These are phyloP conservation scores for Botrytis medusae DNA, from an alignment of 2,329 filamentous ascomycete genomes.

Conservation along the genomic window DNA sequence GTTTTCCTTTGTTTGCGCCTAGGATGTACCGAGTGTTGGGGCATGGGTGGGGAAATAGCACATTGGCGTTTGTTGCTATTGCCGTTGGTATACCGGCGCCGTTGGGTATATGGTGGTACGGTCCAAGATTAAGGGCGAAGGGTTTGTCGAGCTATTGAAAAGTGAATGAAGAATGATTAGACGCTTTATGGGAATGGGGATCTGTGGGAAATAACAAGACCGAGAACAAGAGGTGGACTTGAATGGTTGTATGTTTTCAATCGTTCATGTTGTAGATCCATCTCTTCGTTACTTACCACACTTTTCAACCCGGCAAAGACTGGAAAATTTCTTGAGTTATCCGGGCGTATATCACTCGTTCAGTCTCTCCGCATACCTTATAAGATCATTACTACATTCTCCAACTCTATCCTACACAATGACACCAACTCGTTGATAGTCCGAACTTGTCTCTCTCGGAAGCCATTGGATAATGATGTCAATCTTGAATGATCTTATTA, in stretches of 20 bases:
- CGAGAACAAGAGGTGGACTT: neutral
- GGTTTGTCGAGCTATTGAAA: conserved; percentile 28
- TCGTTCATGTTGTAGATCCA: neutral
- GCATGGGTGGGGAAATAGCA: conserved; percentile 49
- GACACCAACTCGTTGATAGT: neutral
- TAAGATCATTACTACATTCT: neutral
- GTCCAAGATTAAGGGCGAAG: conserved; percentile 39
- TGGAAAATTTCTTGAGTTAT: neutral
- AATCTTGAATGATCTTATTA: neutral
- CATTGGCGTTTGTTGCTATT: conserved; percentile 39
- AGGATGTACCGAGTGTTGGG: conserved; percentile 31
- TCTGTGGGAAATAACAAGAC: neutral
- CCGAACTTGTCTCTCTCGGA: neutral
- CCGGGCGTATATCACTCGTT: neutral
- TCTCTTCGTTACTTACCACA: no score
- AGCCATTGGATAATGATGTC: neutral
- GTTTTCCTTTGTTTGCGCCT: conserved; percentile 40
- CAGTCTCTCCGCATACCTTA: neutral
- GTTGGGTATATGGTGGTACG: conserved; percentile 44
- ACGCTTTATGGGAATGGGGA: neutral
- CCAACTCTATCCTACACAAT: neutral
- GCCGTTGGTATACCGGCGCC: conserved; percentile 49
- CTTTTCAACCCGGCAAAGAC: neutral
- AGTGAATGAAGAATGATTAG: neutral
- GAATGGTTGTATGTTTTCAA: neutral